Percentiles rank a stretch among this genome's conserved stretches.
phyloP scores from a whole-genome alignment of 2,329 filamentous ascomycete species.

The Madurella fahalii region DNA sequence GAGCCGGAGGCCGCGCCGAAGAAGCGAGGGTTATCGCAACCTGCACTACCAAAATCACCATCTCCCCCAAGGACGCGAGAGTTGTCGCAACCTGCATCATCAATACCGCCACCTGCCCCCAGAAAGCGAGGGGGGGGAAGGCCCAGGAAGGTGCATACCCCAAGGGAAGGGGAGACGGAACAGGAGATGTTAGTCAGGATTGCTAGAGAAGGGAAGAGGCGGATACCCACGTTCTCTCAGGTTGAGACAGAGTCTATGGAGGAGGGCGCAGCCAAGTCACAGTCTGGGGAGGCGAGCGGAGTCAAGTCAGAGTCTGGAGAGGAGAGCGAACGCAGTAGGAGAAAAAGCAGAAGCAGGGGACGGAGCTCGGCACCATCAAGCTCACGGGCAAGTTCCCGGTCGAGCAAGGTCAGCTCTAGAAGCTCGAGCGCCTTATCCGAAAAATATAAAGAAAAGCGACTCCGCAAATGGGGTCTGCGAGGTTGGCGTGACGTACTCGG shows the following conservation, averaged over 20 bases:
- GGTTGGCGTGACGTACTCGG: slow-evolving; percentile 87
- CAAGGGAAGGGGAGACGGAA: slow-evolving; percentile 29
- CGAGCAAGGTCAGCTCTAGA: slow-evolving; percentile 1
- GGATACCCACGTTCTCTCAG: neutral
- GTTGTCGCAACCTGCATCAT: neutral
- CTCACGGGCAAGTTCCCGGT: slow-evolving; percentile 20
- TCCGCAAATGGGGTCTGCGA: slow-evolving; percentile 44
- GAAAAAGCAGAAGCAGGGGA: slow-evolving; percentile 1
- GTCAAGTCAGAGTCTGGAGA: neutral
- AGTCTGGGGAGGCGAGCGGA: too few relatives aligned
- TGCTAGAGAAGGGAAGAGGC: slow-evolving; percentile 32
- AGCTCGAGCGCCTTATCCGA: slow-evolving; percentile 11
- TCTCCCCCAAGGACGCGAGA: neutral
- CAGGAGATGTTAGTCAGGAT: slow-evolving; percentile 36
- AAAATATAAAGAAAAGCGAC: slow-evolving; percentile 10
- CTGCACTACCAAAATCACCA: neutral
- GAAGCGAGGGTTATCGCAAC: neutral
- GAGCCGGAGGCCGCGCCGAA: neutral
- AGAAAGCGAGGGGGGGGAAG: slow-evolving; percentile 8
- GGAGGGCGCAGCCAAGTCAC: slow-evolving; percentile 1
- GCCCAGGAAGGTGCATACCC: slow-evolving; percentile 20
- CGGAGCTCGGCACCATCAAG: slow-evolving; percentile 19
- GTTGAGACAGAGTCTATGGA: neutral
- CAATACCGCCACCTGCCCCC: neutral
- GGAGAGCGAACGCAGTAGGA: neutral